Evolutionary conservation across 2,329 filamentous ascomycete species (phyloP).

Genomic region (Pyrenophora tritici-repentis): DNA sequence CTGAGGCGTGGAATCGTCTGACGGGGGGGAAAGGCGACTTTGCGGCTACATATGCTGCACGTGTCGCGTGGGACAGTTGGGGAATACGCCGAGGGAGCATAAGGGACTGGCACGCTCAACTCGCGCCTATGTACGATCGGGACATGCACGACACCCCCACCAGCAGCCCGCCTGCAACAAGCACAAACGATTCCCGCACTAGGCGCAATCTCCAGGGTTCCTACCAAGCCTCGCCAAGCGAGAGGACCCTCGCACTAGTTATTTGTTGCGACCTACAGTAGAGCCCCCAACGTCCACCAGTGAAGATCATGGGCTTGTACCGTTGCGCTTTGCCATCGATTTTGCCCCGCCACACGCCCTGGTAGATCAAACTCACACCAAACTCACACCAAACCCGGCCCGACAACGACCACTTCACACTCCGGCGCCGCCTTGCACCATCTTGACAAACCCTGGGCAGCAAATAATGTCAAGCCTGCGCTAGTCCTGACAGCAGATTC

Average conservation of each 20-base stretch:
- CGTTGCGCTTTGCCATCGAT: constrained; percentile 5
- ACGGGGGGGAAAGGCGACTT: constrained; percentile 15
- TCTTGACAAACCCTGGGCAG: neutral
- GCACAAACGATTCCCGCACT: constrained; percentile 8
- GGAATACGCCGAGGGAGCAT: constrained; percentile 42
- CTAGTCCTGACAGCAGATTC: neutral
- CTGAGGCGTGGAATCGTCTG: constrained; percentile 40
- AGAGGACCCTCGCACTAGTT: neutral
- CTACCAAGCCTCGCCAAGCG: constrained; percentile 10
- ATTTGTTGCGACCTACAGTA: neutral
- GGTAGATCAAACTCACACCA: constrained; percentile 14
- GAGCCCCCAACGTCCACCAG: neutral
- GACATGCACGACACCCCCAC: constrained; percentile 25
- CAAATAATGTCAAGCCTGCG: constrained; percentile 2
- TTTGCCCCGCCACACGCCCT: constrained; percentile 18
- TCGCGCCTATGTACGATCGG: constrained; percentile 29
- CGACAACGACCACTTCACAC: neutral
- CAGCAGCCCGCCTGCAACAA: constrained; percentile 20
- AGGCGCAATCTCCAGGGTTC: constrained; percentile 11
- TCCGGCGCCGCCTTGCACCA: neutral
- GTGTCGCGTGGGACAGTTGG: constrained; percentile 36
- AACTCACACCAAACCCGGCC: neutral
- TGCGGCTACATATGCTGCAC: constrained; percentile 33
- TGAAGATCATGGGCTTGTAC: constrained; percentile 22
- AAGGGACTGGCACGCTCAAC: constrained; percentile 10